A percentile compares a stretch with the other conserved stretches of the same genome.
phyloP scores from a whole-genome alignment of 352 stramenopile genomes.

The Pythium myriotylum region DNA sequence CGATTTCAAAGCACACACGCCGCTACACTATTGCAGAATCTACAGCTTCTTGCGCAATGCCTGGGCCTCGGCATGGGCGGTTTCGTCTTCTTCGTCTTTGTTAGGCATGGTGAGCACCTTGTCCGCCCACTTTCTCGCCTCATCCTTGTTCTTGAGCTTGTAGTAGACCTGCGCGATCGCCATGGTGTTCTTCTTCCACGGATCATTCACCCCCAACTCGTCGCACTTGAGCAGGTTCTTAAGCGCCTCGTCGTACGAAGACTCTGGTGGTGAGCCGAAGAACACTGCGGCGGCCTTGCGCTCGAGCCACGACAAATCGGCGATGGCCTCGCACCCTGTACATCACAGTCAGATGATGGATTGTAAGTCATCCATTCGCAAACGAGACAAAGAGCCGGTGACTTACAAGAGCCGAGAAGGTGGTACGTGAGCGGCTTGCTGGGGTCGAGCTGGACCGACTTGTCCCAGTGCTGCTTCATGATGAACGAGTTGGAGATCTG shows the following conservation, averaged over 20 bases:
- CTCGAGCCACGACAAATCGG: conserved; percentile 85
- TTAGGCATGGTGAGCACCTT: conserved; percentile 65
- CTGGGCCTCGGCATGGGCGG: conserved; percentile 62
- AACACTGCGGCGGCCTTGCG: conserved; percentile 81
- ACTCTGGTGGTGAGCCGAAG: conserved; percentile 79
- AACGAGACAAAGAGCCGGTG: conserved; percentile 22
- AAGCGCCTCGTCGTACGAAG: conserved; percentile 83
- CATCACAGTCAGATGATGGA: not conserved
- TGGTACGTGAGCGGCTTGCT: conserved; percentile 74
- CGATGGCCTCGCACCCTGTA: conserved; percentile 75
- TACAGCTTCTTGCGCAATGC: conserved; percentile 35
- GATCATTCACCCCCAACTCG: conserved; percentile 53
- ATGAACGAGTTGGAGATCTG: conserved; percentile 81
- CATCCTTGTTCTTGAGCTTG: conserved; percentile 69
- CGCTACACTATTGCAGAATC: no score
- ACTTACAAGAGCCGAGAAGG: conserved; percentile 65
- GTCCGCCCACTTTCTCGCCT: conserved; percentile 69
- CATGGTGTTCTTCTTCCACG: conserved; percentile 85
- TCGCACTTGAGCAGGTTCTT: conserved; percentile 78
- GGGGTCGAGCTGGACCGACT: conserved; percentile 72
- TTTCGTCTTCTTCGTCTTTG: conserved; percentile 67
- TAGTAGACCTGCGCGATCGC: conserved; percentile 82
- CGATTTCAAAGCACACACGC: no score
- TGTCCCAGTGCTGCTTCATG: conserved; percentile 84
- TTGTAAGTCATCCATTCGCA: not conserved